Evolutionary conservation across 2,329 filamentous ascomycete genomes (phyloP).

Genomic region (Xylaria sp.): DNA sequence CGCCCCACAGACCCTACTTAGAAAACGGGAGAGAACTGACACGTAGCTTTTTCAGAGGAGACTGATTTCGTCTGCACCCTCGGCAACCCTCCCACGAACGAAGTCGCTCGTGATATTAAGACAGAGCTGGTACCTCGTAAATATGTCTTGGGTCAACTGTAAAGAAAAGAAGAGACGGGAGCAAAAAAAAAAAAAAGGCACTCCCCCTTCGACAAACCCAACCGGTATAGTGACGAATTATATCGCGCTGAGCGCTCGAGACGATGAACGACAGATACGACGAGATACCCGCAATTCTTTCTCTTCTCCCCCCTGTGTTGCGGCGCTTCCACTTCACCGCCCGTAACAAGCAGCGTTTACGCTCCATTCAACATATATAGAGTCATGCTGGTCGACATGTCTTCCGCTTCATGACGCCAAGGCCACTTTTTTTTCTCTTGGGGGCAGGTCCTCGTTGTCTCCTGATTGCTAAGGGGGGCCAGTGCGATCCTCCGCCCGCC

Average conservation of each 20-base stretch:
- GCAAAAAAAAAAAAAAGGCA: constrained; percentile 4
- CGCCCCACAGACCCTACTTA: not conserved
- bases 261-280: constrained; percentile 45
- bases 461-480: not conserved
- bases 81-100: constrained; percentile 49
- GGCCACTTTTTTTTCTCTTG: constrained; percentile 7
- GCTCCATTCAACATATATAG: constrained; percentile 23
- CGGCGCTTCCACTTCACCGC: constrained; percentile 12
- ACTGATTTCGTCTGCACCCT: constrained; percentile 64
- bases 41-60: constrained; percentile 44
- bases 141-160: constrained; percentile 52
- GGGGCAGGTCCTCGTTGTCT: not conserved
- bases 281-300: constrained; percentile 43
- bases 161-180: constrained; percentile 31
- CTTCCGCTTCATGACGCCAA: not conserved
- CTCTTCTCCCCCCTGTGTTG: constrained; percentile 28
- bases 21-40: not conserved
- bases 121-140: constrained; percentile 47
- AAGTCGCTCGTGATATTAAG: constrained; percentile 42
- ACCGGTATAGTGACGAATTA: constrained; percentile 35
- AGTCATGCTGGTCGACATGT: constrained; percentile 3
- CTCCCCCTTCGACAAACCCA: constrained; percentile 18
- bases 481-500: not conserved
- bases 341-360: constrained; percentile 28
- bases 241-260: constrained; percentile 47